Evolutionary conservation across 129 eudicot species (phyloP).

Genomic region (Helichrysum umbraculigerum): DNA sequence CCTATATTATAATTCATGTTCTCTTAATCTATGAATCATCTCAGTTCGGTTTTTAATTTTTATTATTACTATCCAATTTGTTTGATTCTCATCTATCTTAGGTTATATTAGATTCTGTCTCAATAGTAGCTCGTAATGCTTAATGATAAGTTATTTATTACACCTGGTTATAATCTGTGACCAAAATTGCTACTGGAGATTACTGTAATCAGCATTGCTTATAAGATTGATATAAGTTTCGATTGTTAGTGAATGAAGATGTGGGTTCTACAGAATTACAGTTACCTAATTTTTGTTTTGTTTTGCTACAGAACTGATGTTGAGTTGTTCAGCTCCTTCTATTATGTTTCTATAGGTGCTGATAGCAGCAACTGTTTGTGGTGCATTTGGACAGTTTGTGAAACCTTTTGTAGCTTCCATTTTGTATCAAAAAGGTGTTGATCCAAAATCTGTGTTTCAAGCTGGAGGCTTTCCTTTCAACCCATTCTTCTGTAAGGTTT

Average conservation of each 20-base stretch:
- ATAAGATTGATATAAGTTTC: not conserved
- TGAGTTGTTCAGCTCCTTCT: constrained; percentile 1
- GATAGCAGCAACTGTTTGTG: constrained; percentile 69
- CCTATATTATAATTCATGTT: no score
- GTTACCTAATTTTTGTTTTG: not conserved
- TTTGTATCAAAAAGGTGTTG: constrained; percentile 56
- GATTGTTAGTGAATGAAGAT: not conserved
- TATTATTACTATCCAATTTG: not conserved
- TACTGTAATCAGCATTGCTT: not conserved
- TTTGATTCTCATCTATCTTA: not conserved
- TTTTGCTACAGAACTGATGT: not conserved
- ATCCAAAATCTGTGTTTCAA: constrained; percentile 50
- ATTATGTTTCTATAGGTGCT: constrained; percentile 43
- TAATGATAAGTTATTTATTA: not conserved
- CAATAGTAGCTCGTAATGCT: not conserved
- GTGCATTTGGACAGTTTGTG: constrained; percentile 70
- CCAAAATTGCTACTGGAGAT: not conserved
- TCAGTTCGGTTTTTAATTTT: not conserved
- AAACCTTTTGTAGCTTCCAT: constrained; percentile 78
- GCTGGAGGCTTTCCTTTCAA: constrained; percentile 97
- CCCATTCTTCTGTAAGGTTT: constrained; percentile 81
- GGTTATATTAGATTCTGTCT: not conserved
- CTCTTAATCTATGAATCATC: no score
- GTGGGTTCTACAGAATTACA: not conserved
- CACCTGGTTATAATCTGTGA: not conserved